Percentiles rank a stretch among this genome's conserved stretches.
These are phyloP conservation scores for Beauveria medogensis DNA, from an alignment of 2,329 filamentous ascomycete species.

Conservation along the genomic window DNA sequence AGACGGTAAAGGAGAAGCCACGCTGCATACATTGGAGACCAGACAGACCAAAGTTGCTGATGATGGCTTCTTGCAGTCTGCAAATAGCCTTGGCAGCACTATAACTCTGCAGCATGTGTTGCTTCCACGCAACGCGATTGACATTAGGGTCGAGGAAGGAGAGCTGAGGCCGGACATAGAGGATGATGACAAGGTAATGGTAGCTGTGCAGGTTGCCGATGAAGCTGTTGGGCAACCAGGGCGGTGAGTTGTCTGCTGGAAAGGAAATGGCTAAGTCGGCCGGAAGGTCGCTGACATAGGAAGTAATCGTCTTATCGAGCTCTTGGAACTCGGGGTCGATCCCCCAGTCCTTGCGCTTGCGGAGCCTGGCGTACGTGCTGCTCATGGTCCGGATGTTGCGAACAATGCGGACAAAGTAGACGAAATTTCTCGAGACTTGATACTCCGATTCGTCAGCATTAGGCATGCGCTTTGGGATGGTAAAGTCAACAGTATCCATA, in stretches of 20 bases:
- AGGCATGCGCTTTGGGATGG: conserved; percentile 52
- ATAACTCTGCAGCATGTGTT: conserved; percentile 81
- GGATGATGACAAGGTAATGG: conserved; percentile 75
- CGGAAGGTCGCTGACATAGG: conserved; percentile 72
- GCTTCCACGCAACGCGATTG: conserved; percentile 71
- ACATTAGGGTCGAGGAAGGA: conserved; percentile 65
- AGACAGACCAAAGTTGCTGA: conserved; percentile 67
- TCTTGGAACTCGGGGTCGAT: conserved; percentile 75
- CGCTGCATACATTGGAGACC: conserved; percentile 88
- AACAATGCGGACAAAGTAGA: conserved; percentile 70
- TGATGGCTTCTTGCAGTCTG: conserved; percentile 74
- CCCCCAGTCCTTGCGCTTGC: conserved; percentile 77
- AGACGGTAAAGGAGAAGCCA: conserved; percentile 94
- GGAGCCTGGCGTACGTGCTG: conserved; percentile 63
- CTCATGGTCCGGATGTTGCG: conserved; percentile 73
- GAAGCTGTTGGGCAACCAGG: conserved; percentile 80
- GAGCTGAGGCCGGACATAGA: conserved; percentile 81
- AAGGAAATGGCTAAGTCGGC: conserved; percentile 70
- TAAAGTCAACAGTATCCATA: conserved; percentile 67
- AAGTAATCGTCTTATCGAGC: conserved; percentile 67
- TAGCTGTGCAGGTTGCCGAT: conserved; percentile 85
- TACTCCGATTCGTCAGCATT: conserved; percentile 69
- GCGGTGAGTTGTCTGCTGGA: conserved; percentile 67
- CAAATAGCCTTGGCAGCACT: conserved; percentile 78
- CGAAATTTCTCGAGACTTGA: conserved; percentile 73